Percentiles rank a stretch among this genome's conserved stretches.
Conservation (phyloP, 2,329 filamentous ascomycete genomes). For the Monosporascus sp. region DNA sequence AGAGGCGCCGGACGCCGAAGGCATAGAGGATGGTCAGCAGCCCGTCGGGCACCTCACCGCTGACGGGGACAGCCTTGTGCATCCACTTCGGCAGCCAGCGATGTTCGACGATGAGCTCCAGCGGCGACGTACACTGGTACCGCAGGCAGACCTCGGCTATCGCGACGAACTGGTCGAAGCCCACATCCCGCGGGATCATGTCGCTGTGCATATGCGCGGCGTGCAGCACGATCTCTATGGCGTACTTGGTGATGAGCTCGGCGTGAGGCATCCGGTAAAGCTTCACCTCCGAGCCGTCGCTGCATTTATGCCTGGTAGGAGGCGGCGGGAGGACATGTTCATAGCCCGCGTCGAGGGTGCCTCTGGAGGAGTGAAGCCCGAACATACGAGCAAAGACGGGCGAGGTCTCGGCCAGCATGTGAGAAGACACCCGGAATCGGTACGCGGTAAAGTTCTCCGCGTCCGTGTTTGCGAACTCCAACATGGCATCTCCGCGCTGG, state of each 20-base stretch:
- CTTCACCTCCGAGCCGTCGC: conserved; percentile 39
- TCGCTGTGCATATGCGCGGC: conserved; percentile 48
- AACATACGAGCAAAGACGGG: conserved; percentile 49
- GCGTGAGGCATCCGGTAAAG: conserved; percentile 50
- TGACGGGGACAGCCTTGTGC: conserved; percentile 28
- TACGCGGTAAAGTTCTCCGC: conserved; percentile 34
- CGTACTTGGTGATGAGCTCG: conserved; percentile 37
- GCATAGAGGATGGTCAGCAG: conserved; percentile 49
- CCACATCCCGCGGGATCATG: conserved; percentile 40
- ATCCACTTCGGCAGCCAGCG: conserved; percentile 49
- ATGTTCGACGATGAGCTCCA: conserved; percentile 46
- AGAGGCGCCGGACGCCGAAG: conserved; percentile 45
- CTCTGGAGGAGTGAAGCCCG: background rate
- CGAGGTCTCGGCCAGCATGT: conserved; percentile 46
- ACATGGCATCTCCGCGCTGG: conserved; percentile 42
- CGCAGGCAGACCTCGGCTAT: conserved; percentile 46
- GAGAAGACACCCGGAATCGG: conserved; percentile 48
- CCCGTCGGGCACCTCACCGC: conserved; percentile 43
- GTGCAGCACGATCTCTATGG: conserved; percentile 43
- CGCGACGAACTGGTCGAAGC: conserved; percentile 46
- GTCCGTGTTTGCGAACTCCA: conserved; percentile 45
- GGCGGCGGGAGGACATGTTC: conserved; percentile 24
- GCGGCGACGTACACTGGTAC: conserved; percentile 47
- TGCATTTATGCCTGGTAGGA: conserved; percentile 32
- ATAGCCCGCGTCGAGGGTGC: conserved; percentile 23